Evolutionary conservation across 306 rosid genomes (phyloP).

Genomic region (Cucumis hystrix): DNA sequence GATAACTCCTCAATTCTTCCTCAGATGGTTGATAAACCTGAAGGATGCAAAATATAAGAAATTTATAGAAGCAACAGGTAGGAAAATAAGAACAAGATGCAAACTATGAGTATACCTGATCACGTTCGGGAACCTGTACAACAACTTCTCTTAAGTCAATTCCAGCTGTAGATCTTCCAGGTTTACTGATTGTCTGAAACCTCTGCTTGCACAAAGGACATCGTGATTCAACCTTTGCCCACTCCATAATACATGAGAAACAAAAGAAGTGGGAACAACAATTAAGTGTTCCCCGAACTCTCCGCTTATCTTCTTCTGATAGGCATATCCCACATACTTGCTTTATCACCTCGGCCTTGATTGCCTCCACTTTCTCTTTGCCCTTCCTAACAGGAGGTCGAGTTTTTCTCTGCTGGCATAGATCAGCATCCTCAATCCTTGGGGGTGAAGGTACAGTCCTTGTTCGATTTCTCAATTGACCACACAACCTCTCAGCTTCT

Average conservation of each 20-base stretch:
- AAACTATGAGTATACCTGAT: slow-evolving; percentile 55
- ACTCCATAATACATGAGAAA: slow-evolving; percentile 88
- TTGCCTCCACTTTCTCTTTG: slow-evolving; percentile 72
- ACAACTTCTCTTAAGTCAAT: slow-evolving; percentile 54
- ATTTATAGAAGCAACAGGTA: neutral
- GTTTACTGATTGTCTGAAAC: slow-evolving; percentile 70
- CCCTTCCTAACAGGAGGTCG: slow-evolving; percentile 60
- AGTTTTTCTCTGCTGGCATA: slow-evolving; percentile 35
- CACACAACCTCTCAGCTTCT: slow-evolving; percentile 66
- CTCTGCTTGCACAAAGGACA: slow-evolving; percentile 99
- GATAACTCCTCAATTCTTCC: slow-evolving; percentile 92
- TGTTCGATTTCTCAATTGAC: slow-evolving; percentile 26
- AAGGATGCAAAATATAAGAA: slow-evolving; percentile 14
- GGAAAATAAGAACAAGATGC: slow-evolving; percentile 11
- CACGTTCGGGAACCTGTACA: slow-evolving; percentile 78
- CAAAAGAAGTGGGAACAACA: slow-evolving; percentile 95
- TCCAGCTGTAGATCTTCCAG: slow-evolving; percentile 47
- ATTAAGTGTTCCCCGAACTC: slow-evolving; percentile 70
- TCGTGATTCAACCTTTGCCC: slow-evolving; percentile 97
- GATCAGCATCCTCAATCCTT: slow-evolving; percentile 21
- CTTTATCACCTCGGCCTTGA: slow-evolving; percentile 48
- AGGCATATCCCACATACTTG: slow-evolving; percentile 91
- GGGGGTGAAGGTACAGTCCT: slow-evolving; percentile 33
- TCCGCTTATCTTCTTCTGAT: slow-evolving; percentile 85
- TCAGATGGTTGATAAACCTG: slow-evolving; percentile 99